A percentile compares a stretch with the other conserved stretches of the same genome.
These are phyloP conservation scores for Candida namnaoensis DNA, from an alignment of 805 yeast species.

Conservation along the genomic window DNA sequence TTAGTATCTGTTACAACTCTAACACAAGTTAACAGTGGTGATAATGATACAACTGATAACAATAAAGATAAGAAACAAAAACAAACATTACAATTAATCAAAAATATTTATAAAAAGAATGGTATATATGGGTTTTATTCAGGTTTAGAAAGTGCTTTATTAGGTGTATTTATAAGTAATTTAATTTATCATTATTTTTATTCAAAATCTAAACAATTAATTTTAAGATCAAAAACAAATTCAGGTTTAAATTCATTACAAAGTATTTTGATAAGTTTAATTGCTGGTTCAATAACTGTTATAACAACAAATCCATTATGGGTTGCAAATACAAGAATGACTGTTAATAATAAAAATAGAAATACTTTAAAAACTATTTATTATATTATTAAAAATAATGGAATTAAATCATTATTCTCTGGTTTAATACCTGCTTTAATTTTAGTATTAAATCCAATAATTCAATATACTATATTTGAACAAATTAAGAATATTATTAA, in stretches of 20 bases:
- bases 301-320: slow-evolving; percentile 82
- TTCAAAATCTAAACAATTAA: slow-evolving; percentile 54
- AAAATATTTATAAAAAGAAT: slow-evolving; percentile 42
- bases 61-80: slow-evolving; percentile 12
- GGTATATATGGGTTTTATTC: slow-evolving; percentile 68
- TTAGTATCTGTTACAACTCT: slow-evolving; percentile 78
- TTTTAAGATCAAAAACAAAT: slow-evolving; percentile 21
- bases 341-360: slow-evolving; percentile 36
- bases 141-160: slow-evolving; percentile 81
- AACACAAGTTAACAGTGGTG: too few relatives aligned
- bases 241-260: slow-evolving; percentile 45
- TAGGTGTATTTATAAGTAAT: slow-evolving; percentile 81
- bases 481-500: slow-evolving; percentile 65
- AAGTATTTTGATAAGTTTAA: slow-evolving; percentile 68
- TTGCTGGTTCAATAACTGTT: slow-evolving; percentile 84
- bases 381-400: slow-evolving; percentile 63
- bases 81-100: slow-evolving; percentile 30
- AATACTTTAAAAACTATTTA: slow-evolving; percentile 47
- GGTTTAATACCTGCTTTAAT: slow-evolving; percentile 87
- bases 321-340: slow-evolving; percentile 90
- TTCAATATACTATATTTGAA: slow-evolving; percentile 88
- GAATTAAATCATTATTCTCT: slow-evolving; percentile 62
- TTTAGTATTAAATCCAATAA: slow-evolving; percentile 79
- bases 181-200: slow-evolving; percentile 88
- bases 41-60: slow-evolving; percentile 47